These are phyloP conservation scores for Amauroascus verrucosus DNA, from an alignment of 2,329 filamentous ascomycete species.

Conservation along the genomic window DNA sequence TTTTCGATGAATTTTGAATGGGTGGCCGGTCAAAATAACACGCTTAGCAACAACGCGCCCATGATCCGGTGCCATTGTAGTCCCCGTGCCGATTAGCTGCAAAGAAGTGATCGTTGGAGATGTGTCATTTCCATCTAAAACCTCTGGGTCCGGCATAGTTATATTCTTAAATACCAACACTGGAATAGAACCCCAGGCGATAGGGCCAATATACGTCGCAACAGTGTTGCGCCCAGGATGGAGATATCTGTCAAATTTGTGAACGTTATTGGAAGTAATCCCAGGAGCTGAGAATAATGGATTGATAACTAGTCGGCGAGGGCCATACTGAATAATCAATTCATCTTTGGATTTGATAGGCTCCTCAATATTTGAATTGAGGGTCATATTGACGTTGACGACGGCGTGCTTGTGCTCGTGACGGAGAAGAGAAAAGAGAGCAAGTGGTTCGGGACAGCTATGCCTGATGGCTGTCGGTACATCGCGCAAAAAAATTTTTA, in stretches of 20 bases:
- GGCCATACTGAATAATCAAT: constrained; percentile 80
- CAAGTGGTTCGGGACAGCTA: constrained; percentile 49
- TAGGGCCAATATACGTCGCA: constrained; percentile 77
- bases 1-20: constrained; percentile 97
- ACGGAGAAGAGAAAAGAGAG: constrained; percentile 74
- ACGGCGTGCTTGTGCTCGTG: constrained; percentile 93
- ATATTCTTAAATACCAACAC: constrained; percentile 70
- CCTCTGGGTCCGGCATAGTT: constrained; percentile 26
- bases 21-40: constrained; percentile 86
- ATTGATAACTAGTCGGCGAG: constrained; percentile 75
- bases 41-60: constrained; percentile 81
- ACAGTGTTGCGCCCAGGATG: constrained; percentile 85
- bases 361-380: constrained; percentile 62
- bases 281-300: constrained; percentile 84
- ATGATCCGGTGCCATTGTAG: constrained; percentile 65
- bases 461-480: constrained; percentile 47
- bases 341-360: constrained; percentile 88
- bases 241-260: constrained; percentile 88
- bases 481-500: constrained; percentile 63
- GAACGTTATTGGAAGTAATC: constrained; percentile 87
- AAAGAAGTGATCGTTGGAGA: constrained; percentile 42
- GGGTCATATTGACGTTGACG: constrained; percentile 79
- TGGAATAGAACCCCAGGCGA: constrained; percentile 89
- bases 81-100: constrained; percentile 74
- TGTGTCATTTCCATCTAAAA: constrained; percentile 36